phyloP scores from a whole-genome alignment of 805 yeast genomes.

The Pichia manshurica region DNA sequence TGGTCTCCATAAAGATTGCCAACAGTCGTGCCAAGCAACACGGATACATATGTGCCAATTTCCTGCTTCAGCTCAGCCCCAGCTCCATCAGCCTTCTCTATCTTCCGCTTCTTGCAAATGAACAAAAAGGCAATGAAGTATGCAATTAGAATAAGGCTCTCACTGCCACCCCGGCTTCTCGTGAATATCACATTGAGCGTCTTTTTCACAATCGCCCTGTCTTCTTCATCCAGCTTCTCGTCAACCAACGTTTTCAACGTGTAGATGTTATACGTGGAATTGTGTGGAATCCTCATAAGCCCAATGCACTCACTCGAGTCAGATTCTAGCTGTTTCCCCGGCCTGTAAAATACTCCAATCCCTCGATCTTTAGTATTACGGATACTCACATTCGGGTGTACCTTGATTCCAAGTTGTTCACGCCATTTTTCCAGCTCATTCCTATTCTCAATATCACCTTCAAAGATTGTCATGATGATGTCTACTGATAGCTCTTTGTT shows the following conservation, averaged over 20 bases:
- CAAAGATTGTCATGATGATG: conserved; percentile 6
- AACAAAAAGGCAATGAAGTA: conserved; percentile 23
- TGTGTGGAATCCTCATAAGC: conserved; percentile 36
- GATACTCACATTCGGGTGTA: conserved; percentile 14
- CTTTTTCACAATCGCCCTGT: conserved; percentile 16
- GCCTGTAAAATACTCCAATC: conserved; percentile 31
- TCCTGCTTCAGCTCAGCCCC: background rate
- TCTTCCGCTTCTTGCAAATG: conserved; percentile 7
- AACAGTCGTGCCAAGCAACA: conserved; percentile 32
- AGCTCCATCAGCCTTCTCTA: conserved; percentile 1
- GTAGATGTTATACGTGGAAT: conserved; percentile 30
- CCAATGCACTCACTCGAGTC: conserved; percentile 19
- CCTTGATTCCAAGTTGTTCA: conserved; percentile 7
- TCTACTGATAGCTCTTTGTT: too few relatives aligned
- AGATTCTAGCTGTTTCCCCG: conserved; percentile 5
- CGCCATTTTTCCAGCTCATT: conserved; percentile 14
- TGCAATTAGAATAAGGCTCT: conserved; percentile 24
- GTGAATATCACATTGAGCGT: conserved; percentile 12
- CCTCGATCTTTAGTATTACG: conserved; percentile 23
- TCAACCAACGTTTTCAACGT: conserved; percentile 19
- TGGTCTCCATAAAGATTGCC: conserved; percentile 26
- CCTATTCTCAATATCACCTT: background rate
- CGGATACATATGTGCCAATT: conserved; percentile 29
- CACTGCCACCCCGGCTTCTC: conserved; percentile 18
- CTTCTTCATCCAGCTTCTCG: conserved; percentile 17